Percentiles rank a stretch among this genome's conserved stretches.
Evolutionary conservation across 768 basidiomycete species (phyloP).

Genomic region (Tulasnella sp.): DNA sequence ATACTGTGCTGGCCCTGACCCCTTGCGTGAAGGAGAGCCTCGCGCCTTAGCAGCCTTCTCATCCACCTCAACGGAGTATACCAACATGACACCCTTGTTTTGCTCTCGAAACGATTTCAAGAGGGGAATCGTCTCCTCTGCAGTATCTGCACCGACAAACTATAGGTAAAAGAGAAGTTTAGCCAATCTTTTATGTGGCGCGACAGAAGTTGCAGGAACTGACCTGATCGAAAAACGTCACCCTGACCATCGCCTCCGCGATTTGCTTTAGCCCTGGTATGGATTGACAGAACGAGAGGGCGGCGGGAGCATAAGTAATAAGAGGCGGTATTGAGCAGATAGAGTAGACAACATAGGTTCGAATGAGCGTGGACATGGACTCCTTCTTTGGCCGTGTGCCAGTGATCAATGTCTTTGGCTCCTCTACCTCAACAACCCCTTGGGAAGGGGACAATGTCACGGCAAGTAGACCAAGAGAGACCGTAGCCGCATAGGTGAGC

Average conservation of each 20-base stretch:
- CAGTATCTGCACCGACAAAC: slow-evolving; percentile 88
- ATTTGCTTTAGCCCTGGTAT: slow-evolving; percentile 49
- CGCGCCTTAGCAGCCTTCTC: slow-evolving; percentile 35
- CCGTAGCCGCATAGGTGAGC: not conserved
- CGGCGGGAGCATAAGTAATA: slow-evolving; percentile 61
- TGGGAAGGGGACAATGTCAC: not conserved
- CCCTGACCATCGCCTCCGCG: slow-evolving; percentile 57
- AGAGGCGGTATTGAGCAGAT: slow-evolving; percentile 66
- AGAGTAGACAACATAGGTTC: slow-evolving; percentile 74
- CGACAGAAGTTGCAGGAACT: slow-evolving; percentile 17
- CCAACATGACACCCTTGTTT: slow-evolving; percentile 68
- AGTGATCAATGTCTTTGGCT: too few relatives aligned
- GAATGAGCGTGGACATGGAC: slow-evolving; percentile 34
- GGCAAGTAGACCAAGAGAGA: not conserved
- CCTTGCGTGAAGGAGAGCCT: not conserved
- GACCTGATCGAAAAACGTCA: slow-evolving; percentile 81
- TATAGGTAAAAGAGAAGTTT: slow-evolving; percentile 25
- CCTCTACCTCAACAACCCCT: too few relatives aligned
- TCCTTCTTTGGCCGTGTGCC: not conserved
- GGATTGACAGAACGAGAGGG: slow-evolving; percentile 49
- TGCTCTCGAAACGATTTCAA: slow-evolving; percentile 50
- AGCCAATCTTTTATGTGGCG: not conserved
- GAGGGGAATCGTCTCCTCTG: slow-evolving; percentile 52
- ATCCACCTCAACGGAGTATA: slow-evolving; percentile 80
- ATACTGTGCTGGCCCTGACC: slow-evolving; percentile 32